Percentiles rank a stretch among this genome's conserved stretches.
phyloP scores from a whole-genome alignment of 345 rosid genomes.

The Mercurialis annua region DNA sequence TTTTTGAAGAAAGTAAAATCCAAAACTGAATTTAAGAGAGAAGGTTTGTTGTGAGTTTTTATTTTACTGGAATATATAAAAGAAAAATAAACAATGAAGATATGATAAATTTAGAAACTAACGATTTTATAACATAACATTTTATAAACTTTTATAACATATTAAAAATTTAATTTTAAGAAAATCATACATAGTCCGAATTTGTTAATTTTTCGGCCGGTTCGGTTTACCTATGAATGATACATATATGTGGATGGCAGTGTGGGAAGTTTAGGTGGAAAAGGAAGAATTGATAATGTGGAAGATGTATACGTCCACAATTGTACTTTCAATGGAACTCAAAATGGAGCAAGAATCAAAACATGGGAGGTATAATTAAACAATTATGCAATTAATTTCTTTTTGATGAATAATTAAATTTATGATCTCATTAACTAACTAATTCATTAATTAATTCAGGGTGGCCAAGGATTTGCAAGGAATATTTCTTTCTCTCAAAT shows the following conservation, averaged over 20 bases:
- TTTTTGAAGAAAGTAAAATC: no score
- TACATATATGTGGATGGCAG: not conserved
- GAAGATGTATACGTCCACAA: conserved; percentile 11
- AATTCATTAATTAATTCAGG: conserved; percentile 10
- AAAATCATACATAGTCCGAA: no score
- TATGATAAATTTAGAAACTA: no score
- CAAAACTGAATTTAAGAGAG: no score
- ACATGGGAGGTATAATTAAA: conserved; percentile 25
- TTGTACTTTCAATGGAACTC: conserved; percentile 8
- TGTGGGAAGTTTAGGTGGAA: conserved; percentile 17
- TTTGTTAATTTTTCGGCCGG: no score
- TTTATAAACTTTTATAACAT: no score
- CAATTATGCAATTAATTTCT: not conserved
- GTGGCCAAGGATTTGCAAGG: conserved; percentile 40
- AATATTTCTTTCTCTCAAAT: conserved; percentile 36
- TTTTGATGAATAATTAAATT: not conserved
- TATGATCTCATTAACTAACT: not conserved
- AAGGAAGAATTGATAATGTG: not conserved
- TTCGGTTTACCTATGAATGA: no score
- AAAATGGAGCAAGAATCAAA: conserved; percentile 20
- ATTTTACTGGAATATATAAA: no score
- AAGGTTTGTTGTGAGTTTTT: no score
- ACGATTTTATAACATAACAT: no score
- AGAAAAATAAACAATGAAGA: no score
- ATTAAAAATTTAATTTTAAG: no score